Evolutionary conservation across 768 basidiomycete genomes (phyloP), one percentile per base, ranked within the genome.

Genomic region (Phlebiopsis gigantea): DNA sequence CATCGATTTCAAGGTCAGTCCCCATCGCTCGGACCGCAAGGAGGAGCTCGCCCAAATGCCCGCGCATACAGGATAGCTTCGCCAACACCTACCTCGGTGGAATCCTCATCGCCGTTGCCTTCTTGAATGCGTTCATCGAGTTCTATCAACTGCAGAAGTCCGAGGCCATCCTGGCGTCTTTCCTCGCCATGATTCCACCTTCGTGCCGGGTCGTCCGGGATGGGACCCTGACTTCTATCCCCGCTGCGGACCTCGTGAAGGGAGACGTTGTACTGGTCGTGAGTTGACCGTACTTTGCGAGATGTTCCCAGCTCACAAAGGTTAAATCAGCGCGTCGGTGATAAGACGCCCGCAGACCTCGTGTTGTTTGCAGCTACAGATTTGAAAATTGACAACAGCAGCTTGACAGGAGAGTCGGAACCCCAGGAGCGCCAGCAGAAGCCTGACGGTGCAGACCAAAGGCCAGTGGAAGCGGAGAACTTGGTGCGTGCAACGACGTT

Each of bases 131-230:
- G 5, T 78, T 79, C 60, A 85, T 87, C 66, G 85, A 87, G 66
- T 87, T 83, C 66, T 77, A 73, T 64, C 85, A 87, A 72, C 77
- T 86, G 28, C 85, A 87, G 70, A 87, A 86, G 63, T 85, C 84
- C 8, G 85, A 86, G 65, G 83, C 84, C 39, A 87, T 87, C 61
- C 74, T 87, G 4, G 84, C 84, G 4, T 84, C 82, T 1, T 87
- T 87, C 72, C 72, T 87, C 30, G 85, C 85, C 9, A 82, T 87
- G 83, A 87, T 87, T 49, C 85, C 85, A 15, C 85, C 85, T 0
- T 75, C 82, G 7, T 86, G 83, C 63, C 82, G 77, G 42, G 83
- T 83, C 25, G 71, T 87, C 51, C 80, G 85, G 43, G 81, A 82
- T 57, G 79, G 79, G 0, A 72, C 77, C 2, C 77, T 87, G 53